Evolutionary conservation across 768 basidiomycete species (phyloP), one percentile per base, ranked within the genome.

Genomic region (Rhodosporidiobolus sp.): DNA sequence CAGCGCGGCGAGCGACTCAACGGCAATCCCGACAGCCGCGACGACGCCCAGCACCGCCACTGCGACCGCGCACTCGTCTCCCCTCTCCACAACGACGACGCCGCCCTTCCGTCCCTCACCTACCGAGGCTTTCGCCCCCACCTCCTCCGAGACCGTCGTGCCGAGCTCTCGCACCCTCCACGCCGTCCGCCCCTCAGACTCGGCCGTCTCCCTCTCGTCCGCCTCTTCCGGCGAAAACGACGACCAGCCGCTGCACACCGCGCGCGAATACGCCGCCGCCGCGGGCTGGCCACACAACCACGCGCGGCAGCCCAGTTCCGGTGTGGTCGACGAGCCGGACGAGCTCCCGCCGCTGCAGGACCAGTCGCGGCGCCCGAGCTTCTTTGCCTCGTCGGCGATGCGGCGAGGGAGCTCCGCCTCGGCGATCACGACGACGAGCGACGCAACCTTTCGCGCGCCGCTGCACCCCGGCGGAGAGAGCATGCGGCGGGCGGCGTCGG

Each of bases 211-310:
- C 58, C 8, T 19, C 38, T 35, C 50, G 43, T 46, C 56, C 12
- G 43, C 22, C 48, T 35, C 48, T 3, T 64, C 63, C 46, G 66
- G 22, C 49, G 48, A 60, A 22, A 14, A 19, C 56, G 58, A 61
- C 58, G 50, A 26, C 19, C 17, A 46, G 24, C 67, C 67, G 3
- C 46, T 64, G 19, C 53, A 49, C 61, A 63, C 61, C 5, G 67
- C 67, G 3, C 8, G 63, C 32, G 63, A 64, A n/a, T 22, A n/a
- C 53, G 53, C 14, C 38, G 22, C 35, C 12, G 53, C 14, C 38
- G 22, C 35, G 5, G 35, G 52, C n/a, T 63, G 50, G 62, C 50
- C 62, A 4, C 14, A 7, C 56, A 35, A 3, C 4, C 56, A 22
- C 24, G 22, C 19, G 3, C 56, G 56, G 35, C 20, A 24, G 8